These are phyloP conservation scores for Coemansia sp. DNA, from an alignment of 192 early-diverging fungal genomes.

Conservation along the genomic window DNA sequence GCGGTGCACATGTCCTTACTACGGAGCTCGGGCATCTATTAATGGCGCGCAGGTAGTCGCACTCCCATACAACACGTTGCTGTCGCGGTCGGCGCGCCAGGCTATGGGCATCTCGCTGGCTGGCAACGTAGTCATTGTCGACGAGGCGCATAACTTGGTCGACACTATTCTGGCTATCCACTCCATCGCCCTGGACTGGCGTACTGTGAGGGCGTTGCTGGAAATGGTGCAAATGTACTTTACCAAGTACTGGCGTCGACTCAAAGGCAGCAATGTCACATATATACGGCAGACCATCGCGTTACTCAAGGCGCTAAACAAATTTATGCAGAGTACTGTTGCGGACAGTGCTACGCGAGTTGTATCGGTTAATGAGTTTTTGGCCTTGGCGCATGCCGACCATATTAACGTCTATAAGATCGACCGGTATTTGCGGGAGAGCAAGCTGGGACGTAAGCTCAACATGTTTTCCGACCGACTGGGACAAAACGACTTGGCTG, in stretches of 20 bases:
- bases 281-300: constrained; percentile 77
- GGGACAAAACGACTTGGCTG: background rate
- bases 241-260: constrained; percentile 64
- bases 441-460: constrained; percentile 63
- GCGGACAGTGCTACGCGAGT: constrained; percentile 19
- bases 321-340: constrained; percentile 35
- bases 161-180: constrained; percentile 76
- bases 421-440: constrained; percentile 65
- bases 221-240: constrained; percentile 71
- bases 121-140: constrained; percentile 80
- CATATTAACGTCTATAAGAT: constrained; percentile 85
- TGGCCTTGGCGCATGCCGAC: constrained; percentile 68
- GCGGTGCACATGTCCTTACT: constrained; percentile 76
- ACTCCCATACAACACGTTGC: constrained; percentile 85
- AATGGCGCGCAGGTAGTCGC: constrained; percentile 66
- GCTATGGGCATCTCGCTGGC: constrained; percentile 71
- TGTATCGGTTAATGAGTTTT: constrained; percentile 67
- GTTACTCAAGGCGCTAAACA: constrained; percentile 61
- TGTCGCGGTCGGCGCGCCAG: constrained; percentile 75
- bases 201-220: constrained; percentile 55
- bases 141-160: constrained; percentile 78
- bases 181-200: constrained; percentile 60
- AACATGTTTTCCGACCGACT: constrained; percentile 51
- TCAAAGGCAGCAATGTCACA: constrained; percentile 71
- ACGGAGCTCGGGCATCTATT: constrained; percentile 68